Conservation (phyloP, 2,329 filamentous ascomycete genomes). For the Microdochium trichocladiopsis region DNA sequence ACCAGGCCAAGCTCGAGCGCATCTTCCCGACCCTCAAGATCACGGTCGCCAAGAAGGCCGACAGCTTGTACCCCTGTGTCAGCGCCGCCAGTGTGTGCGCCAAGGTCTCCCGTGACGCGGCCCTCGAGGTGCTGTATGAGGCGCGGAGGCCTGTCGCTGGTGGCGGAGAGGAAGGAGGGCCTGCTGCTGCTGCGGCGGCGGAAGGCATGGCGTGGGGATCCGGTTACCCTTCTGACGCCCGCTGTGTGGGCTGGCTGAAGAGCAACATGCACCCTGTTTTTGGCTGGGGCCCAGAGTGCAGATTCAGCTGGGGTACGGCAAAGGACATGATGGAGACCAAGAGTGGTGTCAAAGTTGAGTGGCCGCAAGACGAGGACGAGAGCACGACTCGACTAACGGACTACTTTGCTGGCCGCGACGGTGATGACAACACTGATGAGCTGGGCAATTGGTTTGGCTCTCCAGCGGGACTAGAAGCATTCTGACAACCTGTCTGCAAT, state of each 20-base stretch:
- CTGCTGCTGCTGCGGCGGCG: slow-evolving; percentile 12
- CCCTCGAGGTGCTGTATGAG: slow-evolving; percentile 71
- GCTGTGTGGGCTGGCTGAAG: slow-evolving; percentile 76
- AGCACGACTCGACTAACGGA: slow-evolving; percentile 66
- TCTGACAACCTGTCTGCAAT: slow-evolving; percentile 40
- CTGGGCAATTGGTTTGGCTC: slow-evolving; percentile 78
- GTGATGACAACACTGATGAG: slow-evolving; percentile 51
- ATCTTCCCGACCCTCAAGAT: slow-evolving; percentile 74
- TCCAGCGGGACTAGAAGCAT: slow-evolving; percentile 61
- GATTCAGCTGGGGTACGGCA: slow-evolving; percentile 93
- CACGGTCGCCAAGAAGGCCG: slow-evolving; percentile 84
- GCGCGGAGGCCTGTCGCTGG: slow-evolving; percentile 24
- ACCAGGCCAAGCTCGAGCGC: slow-evolving; percentile 77
- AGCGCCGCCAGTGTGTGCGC: slow-evolving; percentile 91
- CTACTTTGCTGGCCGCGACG: slow-evolving; percentile 51
- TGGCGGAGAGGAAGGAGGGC: not conserved
- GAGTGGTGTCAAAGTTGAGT: slow-evolving; percentile 68
- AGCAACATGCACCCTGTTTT: slow-evolving; percentile 87
- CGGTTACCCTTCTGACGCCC: slow-evolving; percentile 83
- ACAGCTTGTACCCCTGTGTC: slow-evolving; percentile 86
- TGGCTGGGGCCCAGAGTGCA: slow-evolving; percentile 88
- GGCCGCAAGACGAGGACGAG: slow-evolving; percentile 69
- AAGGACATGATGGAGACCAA: slow-evolving; percentile 89
- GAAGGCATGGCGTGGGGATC: slow-evolving; percentile 68
- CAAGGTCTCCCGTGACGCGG: slow-evolving; percentile 90